phyloP scores from a whole-genome alignment of 345 rosid species.

The Melaleuca quinquenervia region DNA sequence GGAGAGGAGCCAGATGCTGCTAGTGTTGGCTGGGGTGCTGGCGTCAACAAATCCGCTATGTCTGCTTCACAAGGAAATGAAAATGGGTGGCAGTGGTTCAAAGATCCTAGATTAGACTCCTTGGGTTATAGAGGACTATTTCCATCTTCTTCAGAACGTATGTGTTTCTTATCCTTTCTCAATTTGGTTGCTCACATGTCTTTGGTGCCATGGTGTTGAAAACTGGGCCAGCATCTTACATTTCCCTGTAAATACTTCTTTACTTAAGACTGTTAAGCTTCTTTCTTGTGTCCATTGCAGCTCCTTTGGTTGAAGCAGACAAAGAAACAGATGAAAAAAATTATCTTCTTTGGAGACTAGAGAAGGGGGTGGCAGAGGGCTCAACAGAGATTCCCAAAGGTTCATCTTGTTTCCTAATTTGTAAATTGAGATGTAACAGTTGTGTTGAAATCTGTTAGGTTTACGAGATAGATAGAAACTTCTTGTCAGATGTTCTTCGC shows the following conservation, averaged over 20 bases:
- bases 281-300: constrained; percentile 22
- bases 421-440: background rate
- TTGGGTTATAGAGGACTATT: constrained; percentile 83
- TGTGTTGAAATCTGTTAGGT: background rate
- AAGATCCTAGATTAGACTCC: constrained; percentile 74
- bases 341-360: constrained; percentile 61
- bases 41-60: constrained; percentile 35
- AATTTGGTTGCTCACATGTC: background rate
- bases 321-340: constrained; percentile 69
- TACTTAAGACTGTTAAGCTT: background rate
- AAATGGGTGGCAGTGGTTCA: constrained; percentile 75
- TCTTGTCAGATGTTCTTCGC: background rate
- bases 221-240: background rate
- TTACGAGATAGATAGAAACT: background rate
- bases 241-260: background rate
- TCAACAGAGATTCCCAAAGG: constrained; percentile 85
- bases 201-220: background rate
- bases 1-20: constrained; percentile 56
- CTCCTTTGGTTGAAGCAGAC: constrained; percentile 74
- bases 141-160: constrained; percentile 42
- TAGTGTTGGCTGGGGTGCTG: constrained; percentile 62
- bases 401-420: constrained; percentile 1
- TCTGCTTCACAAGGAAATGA: constrained; percentile 48
- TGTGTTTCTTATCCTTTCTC: constrained; percentile 12
- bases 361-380: constrained; percentile 88